Evolutionary conservation across 345 rosid genomes (phyloP).

Genomic region (Euphorbia tirucalli): DNA sequence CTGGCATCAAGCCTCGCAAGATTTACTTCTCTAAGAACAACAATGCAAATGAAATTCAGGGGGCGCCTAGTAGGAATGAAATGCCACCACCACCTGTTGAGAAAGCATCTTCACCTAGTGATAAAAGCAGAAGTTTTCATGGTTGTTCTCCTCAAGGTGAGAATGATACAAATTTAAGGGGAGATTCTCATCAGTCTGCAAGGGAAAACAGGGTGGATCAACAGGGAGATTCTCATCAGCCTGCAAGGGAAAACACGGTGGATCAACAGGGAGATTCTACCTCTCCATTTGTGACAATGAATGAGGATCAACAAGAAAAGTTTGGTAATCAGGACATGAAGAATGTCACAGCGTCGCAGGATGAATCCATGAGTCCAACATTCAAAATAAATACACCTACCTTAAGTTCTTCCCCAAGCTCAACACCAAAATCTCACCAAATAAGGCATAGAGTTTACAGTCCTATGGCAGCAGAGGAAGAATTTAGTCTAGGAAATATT

Average conservation of each 20-base stretch:
- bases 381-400: constrained; percentile 46
- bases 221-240: constrained; percentile 28
- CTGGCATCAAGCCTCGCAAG: constrained; percentile 43
- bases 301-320: constrained; percentile 36
- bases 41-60: constrained; percentile 37
- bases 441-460: constrained; percentile 34
- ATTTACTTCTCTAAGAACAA: constrained; percentile 34
- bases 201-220: constrained; percentile 21
- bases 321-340: constrained; percentile 27
- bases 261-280: constrained; percentile 33
- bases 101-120: constrained; percentile 45
- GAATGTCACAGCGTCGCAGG: constrained; percentile 34
- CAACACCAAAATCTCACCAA: constrained; percentile 43
- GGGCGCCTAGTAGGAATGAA: constrained; percentile 35
- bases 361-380: constrained; percentile 62
- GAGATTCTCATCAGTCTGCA: constrained; percentile 24
- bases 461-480: constrained; percentile 36
- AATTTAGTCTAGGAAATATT: constrained; percentile 30
- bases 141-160: constrained; percentile 26
- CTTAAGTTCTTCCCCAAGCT: constrained; percentile 39
- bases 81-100: constrained; percentile 32
- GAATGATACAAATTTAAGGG: constrained; percentile 28
- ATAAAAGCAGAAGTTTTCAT: constrained; percentile 33
- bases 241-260: constrained; percentile 15
- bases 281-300: constrained; percentile 28